Evolutionary conservation across 2,329 filamentous ascomycete genomes (phyloP).

Genomic region (Thelonectria olida): DNA sequence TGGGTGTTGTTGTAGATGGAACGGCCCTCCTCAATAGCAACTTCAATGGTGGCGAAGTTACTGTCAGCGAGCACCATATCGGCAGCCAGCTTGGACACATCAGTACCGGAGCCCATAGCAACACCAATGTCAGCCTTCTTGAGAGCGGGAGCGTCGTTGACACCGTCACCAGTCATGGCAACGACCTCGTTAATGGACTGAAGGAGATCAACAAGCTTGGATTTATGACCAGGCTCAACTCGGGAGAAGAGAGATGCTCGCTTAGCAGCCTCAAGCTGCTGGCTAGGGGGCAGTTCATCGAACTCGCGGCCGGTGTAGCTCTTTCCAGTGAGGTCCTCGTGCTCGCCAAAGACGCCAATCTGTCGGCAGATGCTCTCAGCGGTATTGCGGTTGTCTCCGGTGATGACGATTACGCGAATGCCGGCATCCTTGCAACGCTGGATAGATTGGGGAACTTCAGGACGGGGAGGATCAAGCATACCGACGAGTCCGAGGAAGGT

Average conservation of each 20-base stretch:
- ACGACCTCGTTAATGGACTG: conserved; percentile 94
- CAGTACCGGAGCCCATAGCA: conserved; percentile 97
- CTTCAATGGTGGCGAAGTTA: conserved; percentile 98
- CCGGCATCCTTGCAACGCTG: conserved; percentile 90
- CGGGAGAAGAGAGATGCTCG: conserved; percentile 92
- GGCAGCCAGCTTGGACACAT: conserved; percentile 94
- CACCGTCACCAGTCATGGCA: conserved; percentile 98
- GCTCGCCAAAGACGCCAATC: conserved; percentile 88
- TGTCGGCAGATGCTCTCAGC: conserved; percentile 97
- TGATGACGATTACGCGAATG: conserved; percentile 97
- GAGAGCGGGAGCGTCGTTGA: conserved; percentile 96
- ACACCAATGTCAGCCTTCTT: conserved; percentile 99
- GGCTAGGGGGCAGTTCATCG: conserved; percentile 79
- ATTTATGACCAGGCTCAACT: conserved; percentile 96
- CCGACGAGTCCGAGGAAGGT: conserved; percentile 92
- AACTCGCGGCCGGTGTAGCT: conserved; percentile 97
- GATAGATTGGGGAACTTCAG: conserved; percentile 88
- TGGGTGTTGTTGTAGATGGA: conserved; percentile 99
- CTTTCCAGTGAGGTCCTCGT: conserved; percentile 88
- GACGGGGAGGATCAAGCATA: conserved; percentile 96
- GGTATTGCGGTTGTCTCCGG: conserved; percentile 96
- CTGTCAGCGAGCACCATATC: conserved; percentile 99
- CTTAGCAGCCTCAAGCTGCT: conserved; percentile 86
- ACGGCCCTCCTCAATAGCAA: conserved; percentile 94
- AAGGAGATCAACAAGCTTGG: conserved; percentile 94